Evolutionary conservation across 805 yeast genomes (phyloP), one percentile per base, ranked within the genome.

Genomic region (Saccharomycopsis schoenii): DNA sequence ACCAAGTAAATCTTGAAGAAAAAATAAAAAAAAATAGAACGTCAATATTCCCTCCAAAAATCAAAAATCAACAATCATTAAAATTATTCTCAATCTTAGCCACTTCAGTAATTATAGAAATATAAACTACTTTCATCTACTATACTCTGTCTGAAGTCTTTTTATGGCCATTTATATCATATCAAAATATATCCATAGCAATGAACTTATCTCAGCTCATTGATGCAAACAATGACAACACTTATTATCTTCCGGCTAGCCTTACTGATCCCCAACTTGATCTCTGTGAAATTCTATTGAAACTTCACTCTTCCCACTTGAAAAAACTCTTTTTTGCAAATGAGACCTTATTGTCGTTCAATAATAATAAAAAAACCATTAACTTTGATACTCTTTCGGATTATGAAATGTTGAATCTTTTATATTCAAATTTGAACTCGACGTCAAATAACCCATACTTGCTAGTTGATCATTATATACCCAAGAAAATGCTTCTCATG

Each of bases 401-500:
- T 36, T 11, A 39, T 6, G 57, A 58, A 10, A 50, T 64, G n/a
- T n/a, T 56, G 5, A 47, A 57, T 21, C 40, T 64, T 17, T 52
- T 62, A 5, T 58, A 55, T 36, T 29, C 58, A 4, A 62, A 62
- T 41, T 40, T 58, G 34, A 60, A 54, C 17, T 34, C 60, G 21
- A 55, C 58, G 4, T 21, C 80, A 2, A 83, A 80, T 66, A 92
- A 88, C 70, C 89, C 93, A 1, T 82, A 86, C 51, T 72, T 88
- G 47, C 69, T 88, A 52, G 92, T 88, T 37, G 88, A 86, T 65
- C 94, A 88, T 70, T 88, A 83, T 66, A 83, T 87, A 70, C 91
- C 94, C 8, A 83, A 83, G 65, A 85, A 84, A 60, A 72, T 87
- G 64, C 69, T 88, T 15, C 72, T 86, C 43, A 81, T 83, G 84